Base-by-base conservation (phyloP, 805 yeast genomes). In the Yamadazyma olivae region DNA sequence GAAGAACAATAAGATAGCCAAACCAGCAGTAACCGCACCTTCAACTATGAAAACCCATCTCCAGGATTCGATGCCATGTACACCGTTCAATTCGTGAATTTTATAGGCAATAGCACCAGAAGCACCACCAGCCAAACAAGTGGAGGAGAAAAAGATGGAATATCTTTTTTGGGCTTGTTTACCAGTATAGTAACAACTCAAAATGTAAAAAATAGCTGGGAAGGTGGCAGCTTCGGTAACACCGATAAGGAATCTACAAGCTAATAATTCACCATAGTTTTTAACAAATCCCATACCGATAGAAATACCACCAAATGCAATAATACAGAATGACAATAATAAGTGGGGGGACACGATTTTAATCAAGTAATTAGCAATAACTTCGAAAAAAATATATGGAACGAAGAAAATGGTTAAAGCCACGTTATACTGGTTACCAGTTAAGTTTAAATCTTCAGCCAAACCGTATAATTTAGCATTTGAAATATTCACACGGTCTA, bases 401-500 rank as follows among this genome's bases (percentile, higher is more conserved):
- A 81, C 81, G 46, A 82, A 83, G 56, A 83, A 83, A 7, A 83
- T 73, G 5, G 86, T 79, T 45, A 83, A 67, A 3, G 83, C 81
- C 22, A 68, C 70, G 51, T 81, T 78, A 63, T 70, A 83, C 49
- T 83, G 81, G 46, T 70, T 68, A 6, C 82, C 82, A 2, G 57
- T 55, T 27, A 86, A 63, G 14, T 67, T 49, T 23, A 86, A 57
- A 39, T 79, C 83, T 1, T 50, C 57, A 15, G 69, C 68, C 66
- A 86, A 65, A 9, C 88, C 88, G 51, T 83, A 84, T 37, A 81
- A 74, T 41, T 78, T 78, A 6, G 95, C 95, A 57, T 86, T 85
- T 20, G 90, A 78, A 43, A 86, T 83, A 56, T 86, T 86, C 40
- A 85, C 90, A 56, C 95, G 70, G 56, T 86, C 95, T 51, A 86